Conservation (phyloP, 257 asterid species). For the Rehmannia glutinosa region DNA sequence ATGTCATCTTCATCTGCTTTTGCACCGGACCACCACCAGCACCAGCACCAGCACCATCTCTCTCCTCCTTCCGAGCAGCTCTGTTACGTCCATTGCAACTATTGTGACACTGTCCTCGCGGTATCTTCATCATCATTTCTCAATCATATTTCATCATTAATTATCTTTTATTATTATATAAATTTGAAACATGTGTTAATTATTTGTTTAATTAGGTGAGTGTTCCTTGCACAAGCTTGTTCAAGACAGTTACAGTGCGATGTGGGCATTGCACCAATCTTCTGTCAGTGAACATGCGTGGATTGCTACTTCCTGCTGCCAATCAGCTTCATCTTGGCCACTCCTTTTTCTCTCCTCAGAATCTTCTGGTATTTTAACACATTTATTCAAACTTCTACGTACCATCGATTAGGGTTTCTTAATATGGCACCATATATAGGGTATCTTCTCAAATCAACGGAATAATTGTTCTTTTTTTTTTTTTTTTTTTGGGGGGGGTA, state of each 20-base stretch:
- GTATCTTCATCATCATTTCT: too few species aligned
- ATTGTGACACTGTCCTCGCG: slow-evolving; percentile 92
- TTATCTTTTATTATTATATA: too few species aligned
- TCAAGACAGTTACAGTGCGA: background rate
- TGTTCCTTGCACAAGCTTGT: background rate
- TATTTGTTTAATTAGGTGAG: background rate
- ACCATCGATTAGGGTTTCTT: slow-evolving; percentile 23
- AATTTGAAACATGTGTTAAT: too few species aligned
- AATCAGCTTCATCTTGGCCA: background rate
- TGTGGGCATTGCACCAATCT: background rate
- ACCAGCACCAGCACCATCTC: slow-evolving; percentile 70
- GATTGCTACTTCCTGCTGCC: background rate
- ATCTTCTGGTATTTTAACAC: slow-evolving; percentile 54
- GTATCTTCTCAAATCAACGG: background rate
- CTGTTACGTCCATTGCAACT: slow-evolving; percentile 93
- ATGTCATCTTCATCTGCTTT: slow-evolving; percentile 91
- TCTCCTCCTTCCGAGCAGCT: slow-evolving; percentile 78
- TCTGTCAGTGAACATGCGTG: background rate
- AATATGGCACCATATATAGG: background rate
- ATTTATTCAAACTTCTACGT: too few species aligned
- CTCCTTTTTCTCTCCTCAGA: slow-evolving; percentile 20
- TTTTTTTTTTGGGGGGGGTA: background rate
- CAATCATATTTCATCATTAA: too few species aligned
- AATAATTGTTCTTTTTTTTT: background rate
- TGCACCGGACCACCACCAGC: slow-evolving; percentile 71